Base-by-base conservation (phyloP, 345 rosid genomes). In the Euphorbia lathyris region DNA sequence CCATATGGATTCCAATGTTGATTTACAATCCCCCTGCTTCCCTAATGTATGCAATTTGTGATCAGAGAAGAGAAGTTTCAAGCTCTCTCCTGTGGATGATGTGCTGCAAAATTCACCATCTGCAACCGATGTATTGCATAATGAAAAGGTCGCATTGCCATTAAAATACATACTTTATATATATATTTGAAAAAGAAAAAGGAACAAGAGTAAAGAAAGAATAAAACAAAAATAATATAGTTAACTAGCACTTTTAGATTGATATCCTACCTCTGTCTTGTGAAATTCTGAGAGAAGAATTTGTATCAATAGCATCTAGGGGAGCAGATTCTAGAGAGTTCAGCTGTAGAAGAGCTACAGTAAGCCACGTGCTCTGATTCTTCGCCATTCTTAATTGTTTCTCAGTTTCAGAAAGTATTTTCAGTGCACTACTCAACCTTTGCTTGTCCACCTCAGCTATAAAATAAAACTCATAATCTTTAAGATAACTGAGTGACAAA, bases 331-430 rank as follows among this genome's bases (percentile, higher is more conserved):
- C 97, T 9, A 76, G 65, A 22, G 88, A 80, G 76, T 93, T 90
- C 69, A 95, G 83, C 75, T 92, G 97, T 72, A 95, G 77, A 78
- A 95, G 90, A 52, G 97, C 97, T 32, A 86, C 99, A 59, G 97
- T 92, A 34, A 95, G 97, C 99, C 97, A 95, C 2, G 97, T 95
- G 70, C 93, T 86, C 79, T 92, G 99, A 76, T 84, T 89, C 77
- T 87, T 95, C n/a, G 96, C 84, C 75, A 85, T 84, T 80, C 97
- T 86, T 80, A 95, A 77, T 65, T 95, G 96, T 80, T 92, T 90
- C 83, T 95, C 99, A 22, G 96, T 87, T 69, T 95, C 97, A 56
- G 99, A 88, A 64, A 95, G 91, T 80, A 86, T 77, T 84, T 86
- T 95, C 82, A 95, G 60, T 14, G 97, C 97, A 74, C 83, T 86